These are phyloP conservation scores for Neurospora sublineolata DNA, from an alignment of 495 filamentous ascomycete genomes.

Conservation along the genomic window DNA sequence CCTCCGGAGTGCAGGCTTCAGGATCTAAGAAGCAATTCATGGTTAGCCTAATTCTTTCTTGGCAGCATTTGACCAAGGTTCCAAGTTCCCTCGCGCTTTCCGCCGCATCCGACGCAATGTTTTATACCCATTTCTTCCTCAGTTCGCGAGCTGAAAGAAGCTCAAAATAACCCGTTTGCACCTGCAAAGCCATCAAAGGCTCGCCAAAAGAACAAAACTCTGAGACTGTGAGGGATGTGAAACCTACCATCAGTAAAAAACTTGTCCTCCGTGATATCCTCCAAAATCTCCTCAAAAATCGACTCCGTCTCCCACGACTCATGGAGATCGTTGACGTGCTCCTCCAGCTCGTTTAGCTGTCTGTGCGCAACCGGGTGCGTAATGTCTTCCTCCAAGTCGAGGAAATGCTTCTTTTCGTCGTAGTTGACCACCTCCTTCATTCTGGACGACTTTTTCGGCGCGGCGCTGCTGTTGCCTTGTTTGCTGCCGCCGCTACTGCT, in stretches of 20 bases:
- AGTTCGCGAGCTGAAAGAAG: background rate
- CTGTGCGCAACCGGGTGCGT: slow-evolving; percentile 19
- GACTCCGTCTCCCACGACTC: slow-evolving; percentile 57
- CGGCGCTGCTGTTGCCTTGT: slow-evolving; percentile 12
- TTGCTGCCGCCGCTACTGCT: background rate
- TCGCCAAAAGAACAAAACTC: background rate
- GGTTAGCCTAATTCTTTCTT: background rate
- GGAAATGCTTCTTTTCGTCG: slow-evolving; percentile 62
- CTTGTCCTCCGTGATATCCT: slow-evolving; percentile 50
- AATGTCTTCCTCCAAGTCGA: slow-evolving; percentile 46
- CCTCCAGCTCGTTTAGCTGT: slow-evolving; percentile 37
- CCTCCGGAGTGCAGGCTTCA: slow-evolving; percentile 61
- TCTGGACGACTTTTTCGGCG: slow-evolving; percentile 59
- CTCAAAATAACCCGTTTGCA: background rate
- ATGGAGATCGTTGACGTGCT: slow-evolving; percentile 48
- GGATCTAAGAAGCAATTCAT: slow-evolving; percentile 16
- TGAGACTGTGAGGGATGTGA: background rate
- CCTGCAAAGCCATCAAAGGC: background rate
- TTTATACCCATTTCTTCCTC: background rate
- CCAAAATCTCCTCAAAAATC: slow-evolving; percentile 55
- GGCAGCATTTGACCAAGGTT: background rate
- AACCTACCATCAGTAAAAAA: slow-evolving; percentile 44
- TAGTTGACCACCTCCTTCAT: slow-evolving; percentile 87
- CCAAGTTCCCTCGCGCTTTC: slow-evolving; percentile 7
- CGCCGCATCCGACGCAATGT: background rate